phyloP scores from a whole-genome alignment of 2,329 filamentous ascomycete species.

The Aureobasidium sp. region DNA sequence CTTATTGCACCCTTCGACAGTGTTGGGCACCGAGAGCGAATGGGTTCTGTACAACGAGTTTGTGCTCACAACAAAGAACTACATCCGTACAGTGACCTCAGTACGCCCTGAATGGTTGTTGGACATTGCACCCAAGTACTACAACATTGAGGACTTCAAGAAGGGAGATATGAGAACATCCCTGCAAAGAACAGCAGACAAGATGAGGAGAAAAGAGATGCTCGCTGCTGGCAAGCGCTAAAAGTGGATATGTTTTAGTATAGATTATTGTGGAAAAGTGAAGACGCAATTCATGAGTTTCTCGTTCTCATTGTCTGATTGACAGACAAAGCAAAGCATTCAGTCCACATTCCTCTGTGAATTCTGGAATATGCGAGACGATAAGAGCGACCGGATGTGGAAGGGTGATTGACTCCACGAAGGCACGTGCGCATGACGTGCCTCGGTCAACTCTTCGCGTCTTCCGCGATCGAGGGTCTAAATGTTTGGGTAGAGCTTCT shows the following conservation, averaged over 20 bases:
- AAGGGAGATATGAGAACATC: constrained; percentile 79
- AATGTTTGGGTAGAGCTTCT: neutral
- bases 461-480: neutral
- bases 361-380: neutral
- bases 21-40: constrained; percentile 79
- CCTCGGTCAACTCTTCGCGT: constrained; percentile 3
- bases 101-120: constrained; percentile 92
- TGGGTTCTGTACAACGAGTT: constrained; percentile 99
- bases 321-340: neutral
- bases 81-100: constrained; percentile 86
- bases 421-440: neutral
- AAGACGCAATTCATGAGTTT: neutral
- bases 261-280: neutral
- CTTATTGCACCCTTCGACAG: constrained; percentile 86
- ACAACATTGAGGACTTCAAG: constrained; percentile 72
- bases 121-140: constrained; percentile 93
- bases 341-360: neutral
- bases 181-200: constrained; percentile 47
- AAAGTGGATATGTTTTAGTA: neutral
- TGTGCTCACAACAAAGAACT: constrained; percentile 95
- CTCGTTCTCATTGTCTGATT: neutral
- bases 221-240: constrained; percentile 13
- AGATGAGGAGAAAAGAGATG: constrained; percentile 35
- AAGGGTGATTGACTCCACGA: neutral
- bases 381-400: neutral